Evolutionary conservation across 192 early-diverging fungal genomes (phyloP).

Genomic region (Coemansia sp.): DNA sequence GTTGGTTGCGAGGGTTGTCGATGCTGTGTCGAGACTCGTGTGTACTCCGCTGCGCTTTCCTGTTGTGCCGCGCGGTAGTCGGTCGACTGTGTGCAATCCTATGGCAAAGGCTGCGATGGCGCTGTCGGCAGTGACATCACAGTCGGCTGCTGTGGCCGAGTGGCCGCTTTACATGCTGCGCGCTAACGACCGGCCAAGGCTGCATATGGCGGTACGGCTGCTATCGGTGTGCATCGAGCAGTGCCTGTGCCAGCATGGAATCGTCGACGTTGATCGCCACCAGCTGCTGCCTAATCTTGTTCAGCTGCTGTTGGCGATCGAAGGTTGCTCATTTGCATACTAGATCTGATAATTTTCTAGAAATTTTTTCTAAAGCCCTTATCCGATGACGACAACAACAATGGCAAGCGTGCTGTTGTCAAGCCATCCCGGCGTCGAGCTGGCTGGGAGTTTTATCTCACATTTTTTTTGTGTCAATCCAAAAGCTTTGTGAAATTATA

Average conservation of each 20-base stretch:
- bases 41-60: constrained; percentile 29
- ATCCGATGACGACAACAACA: too few relatives aligned
- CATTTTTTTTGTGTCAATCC: too few relatives aligned
- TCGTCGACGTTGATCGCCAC: constrained; percentile 9
- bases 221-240: constrained; percentile 27
- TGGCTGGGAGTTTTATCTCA: too few relatives aligned
- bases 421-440: too few relatives aligned
- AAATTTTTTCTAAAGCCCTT: too few relatives aligned
- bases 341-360: background rate
- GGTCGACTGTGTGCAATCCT: constrained; percentile 18
- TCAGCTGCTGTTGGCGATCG: constrained; percentile 39
- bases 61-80: constrained; percentile 17
- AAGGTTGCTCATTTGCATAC: constrained; percentile 30
- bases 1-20: constrained; percentile 19
- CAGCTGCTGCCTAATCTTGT: constrained; percentile 16
- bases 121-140: background rate
- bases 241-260: constrained; percentile 19
- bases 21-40: constrained; percentile 8
- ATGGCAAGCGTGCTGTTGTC: too few relatives aligned
- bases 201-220: constrained; percentile 12
- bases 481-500: background rate
- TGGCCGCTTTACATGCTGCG: constrained; percentile 28
- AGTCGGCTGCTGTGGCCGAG: background rate
- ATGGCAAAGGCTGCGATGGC: background rate
- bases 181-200: constrained; percentile 3